Base-by-base conservation (phyloP, 2,329 filamentous ascomycete species). In the Pyricularia pennisetigena region DNA sequence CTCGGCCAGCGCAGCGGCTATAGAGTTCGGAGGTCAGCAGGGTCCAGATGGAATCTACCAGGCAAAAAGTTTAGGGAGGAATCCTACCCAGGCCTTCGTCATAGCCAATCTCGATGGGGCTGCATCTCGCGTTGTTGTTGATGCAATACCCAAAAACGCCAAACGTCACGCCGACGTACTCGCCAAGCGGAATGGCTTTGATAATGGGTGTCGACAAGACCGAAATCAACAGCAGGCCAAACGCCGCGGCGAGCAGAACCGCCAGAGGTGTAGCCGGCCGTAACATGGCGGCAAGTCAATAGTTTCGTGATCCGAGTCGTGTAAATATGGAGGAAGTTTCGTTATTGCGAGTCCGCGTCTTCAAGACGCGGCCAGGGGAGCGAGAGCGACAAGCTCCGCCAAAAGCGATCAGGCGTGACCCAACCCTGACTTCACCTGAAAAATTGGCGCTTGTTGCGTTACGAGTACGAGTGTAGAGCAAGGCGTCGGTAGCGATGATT, bases 61-160 rank as follows among this genome's bases (percentile, higher is more conserved):
- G 12, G 20, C 7, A n/a, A 65, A 20, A 65, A 14, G 29, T 29
- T 35, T 24, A 41, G 29, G 20, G 26, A 54, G 28, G 67, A 32
- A 68, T 24, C 68, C 68, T 30, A 30, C 16, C 59, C 24, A 62
- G 29, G 61, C 84, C 89, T 74, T 82, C 90, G 75, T 90, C 88
- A 79, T 98, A 99, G 76, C 94, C 95, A 73, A 99, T 86, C 76
- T 90, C 86, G 71, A 94, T 87, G 59, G 82, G 81, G 74, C 86
- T 91, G 79, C 95, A 98, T 49, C 41, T 20, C 1, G 41, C 41
- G 69, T 79, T 75, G 70, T 76, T 76, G 57, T 80, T 82, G 71
- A 87, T 83, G 79, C 95, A 99, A 74, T 88, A 97, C 29, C 95
- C 95, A 81, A 98, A 94, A 65, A 98, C 94, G 65, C 95, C 95